Conservation (phyloP, 2,329 filamentous ascomycete genomes). For the Alternaria triticina region DNA sequence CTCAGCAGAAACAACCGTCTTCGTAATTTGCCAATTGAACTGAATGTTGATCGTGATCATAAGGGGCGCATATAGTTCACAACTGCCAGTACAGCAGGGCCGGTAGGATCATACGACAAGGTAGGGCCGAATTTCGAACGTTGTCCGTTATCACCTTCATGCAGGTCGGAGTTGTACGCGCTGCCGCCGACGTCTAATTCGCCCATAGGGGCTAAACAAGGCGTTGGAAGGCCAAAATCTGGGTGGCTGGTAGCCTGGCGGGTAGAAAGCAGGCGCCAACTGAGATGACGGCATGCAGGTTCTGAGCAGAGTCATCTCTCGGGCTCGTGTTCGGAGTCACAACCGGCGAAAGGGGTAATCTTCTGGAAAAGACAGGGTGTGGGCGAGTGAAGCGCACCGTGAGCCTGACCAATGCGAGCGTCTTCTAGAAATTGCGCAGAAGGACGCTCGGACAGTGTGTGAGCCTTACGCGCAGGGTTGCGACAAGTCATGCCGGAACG, state of each 20-base stretch:
- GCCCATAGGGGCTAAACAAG: background rate
- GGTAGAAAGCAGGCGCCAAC: conserved; percentile 19
- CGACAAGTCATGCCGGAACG: conserved; percentile 34
- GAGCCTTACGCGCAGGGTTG: conserved; percentile 36
- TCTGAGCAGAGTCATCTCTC: conserved; percentile 26
- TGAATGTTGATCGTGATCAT: conserved; percentile 7
- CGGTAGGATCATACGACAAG: conserved; percentile 9
- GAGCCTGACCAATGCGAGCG: conserved; percentile 24
- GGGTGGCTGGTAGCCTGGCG: conserved; percentile 10
- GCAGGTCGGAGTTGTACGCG: conserved; percentile 24
- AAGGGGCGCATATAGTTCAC: conserved; percentile 8
- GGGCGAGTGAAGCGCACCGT: conserved; percentile 34
- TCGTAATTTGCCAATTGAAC: background rate
- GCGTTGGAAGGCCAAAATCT: conserved; percentile 4
- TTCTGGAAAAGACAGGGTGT: conserved; percentile 47
- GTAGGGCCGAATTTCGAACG: conserved; percentile 18
- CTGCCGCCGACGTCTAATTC: conserved; percentile 16
- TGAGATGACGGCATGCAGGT: conserved; percentile 14
- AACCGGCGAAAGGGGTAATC: conserved; percentile 42
- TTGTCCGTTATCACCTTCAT: conserved; percentile 21
- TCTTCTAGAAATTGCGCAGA: conserved; percentile 47
- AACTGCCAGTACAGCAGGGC: conserved; percentile 7
- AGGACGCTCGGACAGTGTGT: conserved; percentile 38
- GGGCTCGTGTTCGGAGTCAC: conserved; percentile 18
- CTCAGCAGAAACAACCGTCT: background rate